These are phyloP conservation scores for Castanopsis chinensis DNA, from an alignment of 306 rosid species.

Conservation along the genomic window DNA sequence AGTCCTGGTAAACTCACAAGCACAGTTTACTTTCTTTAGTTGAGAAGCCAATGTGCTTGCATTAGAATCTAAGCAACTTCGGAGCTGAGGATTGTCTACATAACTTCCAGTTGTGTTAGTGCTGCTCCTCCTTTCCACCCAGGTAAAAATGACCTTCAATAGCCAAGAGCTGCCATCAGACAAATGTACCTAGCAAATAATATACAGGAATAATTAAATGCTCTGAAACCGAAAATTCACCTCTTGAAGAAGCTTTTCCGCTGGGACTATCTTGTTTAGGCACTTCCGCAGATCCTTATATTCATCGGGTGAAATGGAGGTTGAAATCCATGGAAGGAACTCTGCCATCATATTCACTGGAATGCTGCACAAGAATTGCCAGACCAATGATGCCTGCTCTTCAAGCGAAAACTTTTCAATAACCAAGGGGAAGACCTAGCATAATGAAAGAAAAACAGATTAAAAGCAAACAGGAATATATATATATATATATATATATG, in stretches of 20 bases:
- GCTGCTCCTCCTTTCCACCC: conserved; percentile 74
- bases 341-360: conserved; percentile 93
- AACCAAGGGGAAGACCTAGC: conserved; percentile 92
- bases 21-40: conserved; percentile 48
- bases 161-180: conserved; percentile 25
- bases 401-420: conserved; percentile 83
- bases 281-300: conserved; percentile 66
- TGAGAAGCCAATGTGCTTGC: conserved; percentile 43
- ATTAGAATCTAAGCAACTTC: conserved; percentile 29
- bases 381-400: conserved; percentile 89
- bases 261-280: conserved; percentile 79
- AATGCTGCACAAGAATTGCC: conserved; percentile 99
- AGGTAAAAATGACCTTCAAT: conserved; percentile 84
- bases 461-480: background rate
- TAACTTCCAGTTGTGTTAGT: conserved; percentile 30
- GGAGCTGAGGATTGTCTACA: conserved; percentile 47
- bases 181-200: conserved; percentile 18
- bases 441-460: conserved; percentile 26
- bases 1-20: conserved; percentile 51
- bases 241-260: conserved; percentile 96
- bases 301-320: conserved; percentile 84
- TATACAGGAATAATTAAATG: conserved; percentile 17
- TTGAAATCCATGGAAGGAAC: conserved; percentile 95
- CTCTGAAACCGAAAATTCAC: conserved; percentile 40
- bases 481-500: too few relatives aligned